A percentile compares a stretch with the other conserved stretches of the same genome.
These are phyloP conservation scores for Bacidia rubella DNA, from an alignment of 495 filamentous ascomycete species.

Conservation along the genomic window DNA sequence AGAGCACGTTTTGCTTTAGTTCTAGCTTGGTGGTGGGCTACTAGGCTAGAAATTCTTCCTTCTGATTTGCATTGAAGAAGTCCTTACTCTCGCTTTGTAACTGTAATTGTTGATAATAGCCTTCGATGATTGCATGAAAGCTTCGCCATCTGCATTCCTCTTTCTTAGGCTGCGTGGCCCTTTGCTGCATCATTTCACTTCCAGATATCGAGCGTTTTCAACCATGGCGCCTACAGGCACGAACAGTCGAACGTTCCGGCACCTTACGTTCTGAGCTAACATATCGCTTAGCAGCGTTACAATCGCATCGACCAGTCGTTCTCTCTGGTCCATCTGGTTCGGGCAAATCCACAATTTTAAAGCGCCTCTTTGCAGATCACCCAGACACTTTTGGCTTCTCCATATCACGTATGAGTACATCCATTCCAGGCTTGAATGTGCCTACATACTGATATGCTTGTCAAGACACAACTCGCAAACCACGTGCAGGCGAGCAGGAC, in stretches of 20 bases:
- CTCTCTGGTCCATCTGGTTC: conserved; percentile 77
- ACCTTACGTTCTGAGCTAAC: not conserved
- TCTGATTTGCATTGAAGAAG: too few species aligned
- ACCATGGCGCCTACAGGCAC: conserved; percentile 15
- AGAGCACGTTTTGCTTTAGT: too few species aligned
- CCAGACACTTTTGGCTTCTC: conserved; percentile 70
- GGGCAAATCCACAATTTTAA: conserved; percentile 80
- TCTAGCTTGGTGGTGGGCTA: too few species aligned
- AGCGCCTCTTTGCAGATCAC: conserved; percentile 51
- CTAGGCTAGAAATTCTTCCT: too few species aligned
- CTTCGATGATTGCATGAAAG: too few species aligned
- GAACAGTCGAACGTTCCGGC: not conserved
- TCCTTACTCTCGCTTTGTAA: too few species aligned
- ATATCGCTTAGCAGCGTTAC: conserved; percentile 4
- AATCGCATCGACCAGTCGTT: conserved; percentile 52
- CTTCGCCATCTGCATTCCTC: too few species aligned
- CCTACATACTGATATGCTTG: not conserved
- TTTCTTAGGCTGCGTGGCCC: too few species aligned
- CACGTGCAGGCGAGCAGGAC: conserved; percentile 61
- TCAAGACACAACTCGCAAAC: conserved; percentile 23
- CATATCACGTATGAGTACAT: conserved; percentile 42
- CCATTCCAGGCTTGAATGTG: not conserved
- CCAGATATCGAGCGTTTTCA: not conserved
- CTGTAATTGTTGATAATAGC: too few species aligned
- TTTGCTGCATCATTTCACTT: too few species aligned